Evolutionary conservation across 331 rosid species (phyloP).

Genomic region (Spiraea crenata): DNA sequence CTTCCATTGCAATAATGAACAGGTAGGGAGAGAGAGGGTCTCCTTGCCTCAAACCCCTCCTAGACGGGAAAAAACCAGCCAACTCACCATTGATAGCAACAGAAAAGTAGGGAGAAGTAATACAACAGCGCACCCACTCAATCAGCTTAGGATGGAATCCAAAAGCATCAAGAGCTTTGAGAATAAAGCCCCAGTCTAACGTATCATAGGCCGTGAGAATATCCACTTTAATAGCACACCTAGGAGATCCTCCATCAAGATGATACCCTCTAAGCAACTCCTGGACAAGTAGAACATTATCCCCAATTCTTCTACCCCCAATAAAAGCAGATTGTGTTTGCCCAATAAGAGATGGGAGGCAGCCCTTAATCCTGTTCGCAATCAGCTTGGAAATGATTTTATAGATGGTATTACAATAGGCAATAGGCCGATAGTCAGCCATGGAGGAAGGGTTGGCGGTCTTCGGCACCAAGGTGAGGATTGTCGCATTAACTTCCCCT

Average conservation of each 20-base stretch:
- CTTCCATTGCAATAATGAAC: background rate
- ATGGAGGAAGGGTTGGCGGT: background rate
- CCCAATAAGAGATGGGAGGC: background rate
- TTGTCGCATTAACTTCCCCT: background rate
- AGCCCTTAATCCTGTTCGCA: background rate
- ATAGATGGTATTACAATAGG: background rate
- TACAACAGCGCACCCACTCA: background rate
- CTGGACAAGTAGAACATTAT: background rate
- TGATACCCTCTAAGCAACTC: background rate
- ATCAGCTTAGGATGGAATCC: background rate
- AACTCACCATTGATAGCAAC: background rate
- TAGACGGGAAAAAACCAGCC: background rate
- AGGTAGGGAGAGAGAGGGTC: background rate
- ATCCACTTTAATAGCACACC: background rate
- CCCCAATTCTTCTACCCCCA: background rate
- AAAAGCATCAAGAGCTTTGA: background rate
- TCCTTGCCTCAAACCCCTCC: background rate
- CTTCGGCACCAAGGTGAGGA: background rate
- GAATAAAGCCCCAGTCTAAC: background rate
- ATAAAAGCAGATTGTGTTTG: background rate
- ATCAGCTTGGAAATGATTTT: background rate
- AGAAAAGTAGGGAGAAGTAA: background rate
- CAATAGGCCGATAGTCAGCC: background rate
- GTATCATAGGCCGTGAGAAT: background rate
- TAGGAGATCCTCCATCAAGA: background rate